phyloP scores from a whole-genome alignment of 2,329 filamentous ascomycete genomes.

The Colletotrichum sp. region DNA sequence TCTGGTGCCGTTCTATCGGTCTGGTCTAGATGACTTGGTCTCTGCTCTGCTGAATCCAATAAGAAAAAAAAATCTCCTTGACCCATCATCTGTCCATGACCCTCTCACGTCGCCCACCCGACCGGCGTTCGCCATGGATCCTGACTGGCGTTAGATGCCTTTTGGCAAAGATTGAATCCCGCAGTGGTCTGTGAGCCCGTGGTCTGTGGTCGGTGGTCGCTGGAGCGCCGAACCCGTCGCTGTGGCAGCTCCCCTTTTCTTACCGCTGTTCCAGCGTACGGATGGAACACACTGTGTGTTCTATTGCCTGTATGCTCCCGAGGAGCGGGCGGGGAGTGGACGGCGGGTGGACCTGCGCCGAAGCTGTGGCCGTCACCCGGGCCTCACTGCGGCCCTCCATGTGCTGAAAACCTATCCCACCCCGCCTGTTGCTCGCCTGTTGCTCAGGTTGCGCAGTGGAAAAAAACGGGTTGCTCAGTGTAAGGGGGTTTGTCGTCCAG shows the following conservation, averaged over 20 bases:
- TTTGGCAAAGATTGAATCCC: background rate
- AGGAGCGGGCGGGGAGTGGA: background rate
- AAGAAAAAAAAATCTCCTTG: background rate
- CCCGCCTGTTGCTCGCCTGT: background rate
- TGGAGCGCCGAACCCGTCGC: background rate
- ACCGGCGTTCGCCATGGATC: conserved; percentile 4
- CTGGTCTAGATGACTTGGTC: background rate
- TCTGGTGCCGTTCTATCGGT: background rate
- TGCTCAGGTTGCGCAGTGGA: background rate
- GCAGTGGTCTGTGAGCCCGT: conserved; percentile 15
- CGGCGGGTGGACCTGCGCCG: background rate
- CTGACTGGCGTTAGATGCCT: conserved; percentile 14
- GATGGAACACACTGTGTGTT: background rate
- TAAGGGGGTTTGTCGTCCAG: conserved; percentile 10
- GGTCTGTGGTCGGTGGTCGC: conserved; percentile 14
- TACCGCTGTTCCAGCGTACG: background rate
- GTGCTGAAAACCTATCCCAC: background rate
- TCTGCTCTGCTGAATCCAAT: background rate
- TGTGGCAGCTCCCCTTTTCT: background rate
- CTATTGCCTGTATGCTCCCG: background rate
- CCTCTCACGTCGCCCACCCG: conserved; percentile 13
- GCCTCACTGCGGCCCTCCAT: background rate
- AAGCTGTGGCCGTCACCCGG: background rate
- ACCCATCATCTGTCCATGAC: background rate
- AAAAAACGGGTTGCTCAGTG: conserved; percentile 19